phyloP scores from a whole-genome alignment of 208 protist genomes.

The Wallacemonas sp. region DNA sequence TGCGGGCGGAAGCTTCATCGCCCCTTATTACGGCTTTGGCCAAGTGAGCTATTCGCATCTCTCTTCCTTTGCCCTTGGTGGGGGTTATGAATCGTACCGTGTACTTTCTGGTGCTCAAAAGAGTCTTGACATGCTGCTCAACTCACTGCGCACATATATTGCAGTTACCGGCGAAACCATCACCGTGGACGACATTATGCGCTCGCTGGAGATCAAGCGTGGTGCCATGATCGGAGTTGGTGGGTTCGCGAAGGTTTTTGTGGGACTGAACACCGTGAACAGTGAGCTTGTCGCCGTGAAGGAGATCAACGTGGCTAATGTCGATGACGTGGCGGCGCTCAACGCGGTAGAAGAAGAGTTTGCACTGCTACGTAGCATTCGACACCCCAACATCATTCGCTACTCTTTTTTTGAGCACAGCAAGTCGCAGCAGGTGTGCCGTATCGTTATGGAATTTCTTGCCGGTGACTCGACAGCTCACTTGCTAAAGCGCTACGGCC shows the following conservation, averaged over 20 bases:
- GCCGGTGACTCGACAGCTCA: conserved; percentile 82
- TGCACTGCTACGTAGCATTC: conserved; percentile 75
- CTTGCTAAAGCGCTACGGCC: conserved; percentile 79
- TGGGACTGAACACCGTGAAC: conserved; percentile 77
- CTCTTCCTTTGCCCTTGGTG: conserved; percentile 14
- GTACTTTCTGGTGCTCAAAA: conserved; percentile 19
- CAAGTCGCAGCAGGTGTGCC: conserved; percentile 80
- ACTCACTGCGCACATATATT: conserved; percentile 53
- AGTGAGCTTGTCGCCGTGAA: conserved; percentile 90
- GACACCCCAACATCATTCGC: conserved; percentile 87
- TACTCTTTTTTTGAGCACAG: conserved; percentile 90
- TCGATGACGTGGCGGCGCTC: conserved; percentile 70
- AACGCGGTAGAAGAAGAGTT: conserved; percentile 85
- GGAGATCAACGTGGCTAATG: conserved; percentile 79
- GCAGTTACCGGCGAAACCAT: conserved; percentile 64
- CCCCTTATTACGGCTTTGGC: background rate
- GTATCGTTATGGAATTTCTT: conserved; percentile 89
- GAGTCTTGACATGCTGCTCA: conserved; percentile 54
- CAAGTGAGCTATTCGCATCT: background rate
- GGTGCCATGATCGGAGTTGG: conserved; percentile 77
- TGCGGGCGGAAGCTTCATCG: background rate
- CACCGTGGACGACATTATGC: conserved; percentile 57
- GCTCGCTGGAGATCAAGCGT: conserved; percentile 68
- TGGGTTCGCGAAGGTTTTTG: conserved; percentile 86
- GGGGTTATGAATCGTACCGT: conserved; percentile 20